Evolutionary conservation across 192 early-diverging fungal genomes (phyloP), one percentile per base, ranked within the genome.

Genomic region (Coemansia sp.): DNA sequence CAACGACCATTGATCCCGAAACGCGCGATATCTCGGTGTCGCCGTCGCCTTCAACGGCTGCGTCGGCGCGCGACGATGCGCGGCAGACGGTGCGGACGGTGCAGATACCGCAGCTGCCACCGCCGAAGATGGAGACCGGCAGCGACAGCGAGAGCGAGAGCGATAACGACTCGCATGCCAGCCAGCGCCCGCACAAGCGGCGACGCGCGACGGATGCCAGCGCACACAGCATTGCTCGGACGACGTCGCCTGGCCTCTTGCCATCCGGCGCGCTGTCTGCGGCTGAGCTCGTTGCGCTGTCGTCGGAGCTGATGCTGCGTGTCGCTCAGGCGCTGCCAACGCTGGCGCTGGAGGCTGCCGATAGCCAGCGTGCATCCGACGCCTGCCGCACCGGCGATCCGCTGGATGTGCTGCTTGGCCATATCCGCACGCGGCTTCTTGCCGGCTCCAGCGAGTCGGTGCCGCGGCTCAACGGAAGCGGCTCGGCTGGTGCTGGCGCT

Each of bases 11-110:
- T 22, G 80, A 77, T 62, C 67, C 71, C 14, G 80, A 74, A 43
- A 74, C 75, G 5, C 68, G 80, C 42, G 80, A 83, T 62, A 83
- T 83, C 46, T 77, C 75, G 12, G 75, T 83, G 44, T 83, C 80
- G 32, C 75, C 71, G 51, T 74, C 80, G 60, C 80, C 74, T 20
- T 79, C 77, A 13, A 70, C 51, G 39, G 32, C 75, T 10, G 59
- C 79, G 53, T 54, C 73, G 14, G 17, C 55, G 56, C 43, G 58
- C 22, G 54, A 43, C 51, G 39, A 59, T 17, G 39, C 8, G 1
- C 32, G 32, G 32, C 32, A 32, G 32, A 32, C 32, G 32, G 32
- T 32, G 12, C 39, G n/a, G 14, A 42, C 53, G 20, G 32, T 25
- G 20, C 55, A 56, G 55, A 32, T 4, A 32, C 32, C 32, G 32